Evolutionary conservation across 129 eudicot genomes (phyloP).

Genomic region (Lactuca sativa): DNA sequence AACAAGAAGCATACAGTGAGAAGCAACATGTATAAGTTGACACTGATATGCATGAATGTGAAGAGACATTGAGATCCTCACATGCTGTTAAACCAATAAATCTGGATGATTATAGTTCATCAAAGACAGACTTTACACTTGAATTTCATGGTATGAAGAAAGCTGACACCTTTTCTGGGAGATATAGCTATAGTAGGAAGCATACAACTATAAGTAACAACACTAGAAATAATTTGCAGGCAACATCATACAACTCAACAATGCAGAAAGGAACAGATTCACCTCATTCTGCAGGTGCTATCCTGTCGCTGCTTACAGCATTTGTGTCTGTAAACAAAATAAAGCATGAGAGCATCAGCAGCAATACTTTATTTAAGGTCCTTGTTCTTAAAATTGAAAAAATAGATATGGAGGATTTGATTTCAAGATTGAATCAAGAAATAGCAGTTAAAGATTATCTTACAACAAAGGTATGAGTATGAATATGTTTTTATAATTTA

Average conservation of each 20-base stretch:
- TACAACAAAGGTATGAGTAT: no score
- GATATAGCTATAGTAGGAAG: slow-evolving; percentile 27
- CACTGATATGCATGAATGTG: no score
- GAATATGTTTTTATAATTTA: no score
- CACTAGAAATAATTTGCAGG: slow-evolving; percentile 31
- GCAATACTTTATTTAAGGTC: slow-evolving; percentile 61
- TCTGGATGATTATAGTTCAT: no score
- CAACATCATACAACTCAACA: slow-evolving; percentile 24
- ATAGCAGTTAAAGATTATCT: no score
- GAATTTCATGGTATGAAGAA: no score
- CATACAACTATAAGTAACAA: slow-evolving; percentile 18
- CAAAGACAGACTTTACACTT: no score
- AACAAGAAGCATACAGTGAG: slow-evolving; percentile 26
- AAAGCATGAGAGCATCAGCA: slow-evolving; percentile 65
- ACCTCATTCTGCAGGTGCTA: slow-evolving; percentile 30
- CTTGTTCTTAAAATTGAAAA: slow-evolving; percentile 84
- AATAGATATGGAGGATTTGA: no score
- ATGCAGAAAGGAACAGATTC: slow-evolving; percentile 30
- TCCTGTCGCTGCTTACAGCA: slow-evolving; percentile 67
- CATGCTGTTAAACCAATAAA: no score
- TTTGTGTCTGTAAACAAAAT: slow-evolving; percentile 73
- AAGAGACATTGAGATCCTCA: no score
- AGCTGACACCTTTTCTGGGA: slow-evolving; percentile 24
- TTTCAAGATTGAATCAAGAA: no score
- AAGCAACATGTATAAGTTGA: no score